Evolutionary conservation across 805 yeast genomes (phyloP), one percentile per base, ranked within the genome.

Genomic region (Metschnikowia kunwiensis): DNA sequence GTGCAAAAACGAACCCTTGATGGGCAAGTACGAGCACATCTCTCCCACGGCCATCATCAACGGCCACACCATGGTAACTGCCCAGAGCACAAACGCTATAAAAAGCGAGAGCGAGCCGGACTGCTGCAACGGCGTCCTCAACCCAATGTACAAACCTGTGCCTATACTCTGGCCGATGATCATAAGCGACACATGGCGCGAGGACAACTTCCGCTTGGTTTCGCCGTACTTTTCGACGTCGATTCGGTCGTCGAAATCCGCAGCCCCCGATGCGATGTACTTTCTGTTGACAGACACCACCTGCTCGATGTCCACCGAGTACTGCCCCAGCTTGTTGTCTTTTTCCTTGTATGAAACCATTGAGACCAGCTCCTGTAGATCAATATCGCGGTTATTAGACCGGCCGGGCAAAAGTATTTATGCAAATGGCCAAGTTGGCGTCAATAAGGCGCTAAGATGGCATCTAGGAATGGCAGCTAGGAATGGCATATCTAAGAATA

Each of bases 31-130:
- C 3, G 63, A 50, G 39, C 66, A 58, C 68, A 63, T 62, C 42
- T 62, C 68, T 7, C 63, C 68, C 17, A 59, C 62, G 7, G 57
- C 54, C 50, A 56, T 57, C 66, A 58, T 63, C 47, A 60, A 54
- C 1, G 65, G 62, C 60, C 63, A 61, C 27, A 60, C 53, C 37
- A 54, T 55, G 26, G 60, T 50, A 34, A 47, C 40, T 7, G 66
- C 59, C 54, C 53, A 63, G 14, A 52, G 34, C 9, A 60, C 22
- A 40, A 60, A 61, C 3, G 62, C 67, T 4, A 60, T 33, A 30
- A 62, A 59, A 15, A 63, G 51, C n/a, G 65, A 51, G 10, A 62
- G 53, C 10, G 66, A 57, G 10, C 68, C 69, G 4, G 60, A 53
- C 3, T 53, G 51, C 40, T 50, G 53, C 31, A 63, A 55, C 3